A percentile compares a stretch with the other conserved stretches of the same genome.
Conservation (phyloP, 1,139 yeast species). For the Blastobotrys serpentis region DNA sequence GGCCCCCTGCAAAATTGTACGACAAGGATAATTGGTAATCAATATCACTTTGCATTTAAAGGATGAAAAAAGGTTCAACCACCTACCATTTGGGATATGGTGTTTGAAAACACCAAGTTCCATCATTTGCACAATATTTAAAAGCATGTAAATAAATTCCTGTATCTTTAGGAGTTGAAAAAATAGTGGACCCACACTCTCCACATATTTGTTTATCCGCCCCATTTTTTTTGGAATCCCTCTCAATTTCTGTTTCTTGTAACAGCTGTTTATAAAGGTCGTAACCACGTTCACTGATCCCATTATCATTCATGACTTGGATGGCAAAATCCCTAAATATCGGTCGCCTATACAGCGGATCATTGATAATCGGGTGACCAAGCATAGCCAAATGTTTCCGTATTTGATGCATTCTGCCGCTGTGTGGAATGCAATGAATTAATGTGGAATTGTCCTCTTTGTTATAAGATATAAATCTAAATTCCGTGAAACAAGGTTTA, state of each 20-base stretch:
- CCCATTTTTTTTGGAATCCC: constrained; percentile 46
- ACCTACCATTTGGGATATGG: constrained; percentile 72
- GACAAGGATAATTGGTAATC: not conserved
- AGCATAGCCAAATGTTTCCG: constrained; percentile 84
- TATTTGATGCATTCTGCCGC: constrained; percentile 95
- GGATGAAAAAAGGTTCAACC: no score
- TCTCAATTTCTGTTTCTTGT: constrained; percentile 4
- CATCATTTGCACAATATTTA: constrained; percentile 54
- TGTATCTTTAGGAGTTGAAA: constrained; percentile 75
- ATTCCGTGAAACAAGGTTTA: constrained; percentile 50
- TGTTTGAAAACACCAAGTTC: constrained; percentile 72
- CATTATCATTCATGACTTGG: constrained; percentile 40
- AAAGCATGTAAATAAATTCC: constrained; percentile 88
- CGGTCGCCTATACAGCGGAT: constrained; percentile 73
- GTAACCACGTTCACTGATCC: not conserved
- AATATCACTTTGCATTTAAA: no score
- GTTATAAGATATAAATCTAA: constrained; percentile 26
- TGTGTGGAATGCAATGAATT: constrained; percentile 75
- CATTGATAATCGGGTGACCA: constrained; percentile 90
- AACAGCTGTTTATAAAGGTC: not conserved
- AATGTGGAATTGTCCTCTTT: constrained; percentile 41
- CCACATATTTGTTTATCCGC: constrained; percentile 51
- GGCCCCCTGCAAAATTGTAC: constrained; percentile 1
- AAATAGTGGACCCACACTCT: constrained; percentile 68
- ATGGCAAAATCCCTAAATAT: constrained; percentile 58